Percentiles rank a stretch among this genome's conserved stretches.
Conservation (phyloP, 225 moss, liverwort and hornwort genomes). For the Anthoceros angustus region DNA sequence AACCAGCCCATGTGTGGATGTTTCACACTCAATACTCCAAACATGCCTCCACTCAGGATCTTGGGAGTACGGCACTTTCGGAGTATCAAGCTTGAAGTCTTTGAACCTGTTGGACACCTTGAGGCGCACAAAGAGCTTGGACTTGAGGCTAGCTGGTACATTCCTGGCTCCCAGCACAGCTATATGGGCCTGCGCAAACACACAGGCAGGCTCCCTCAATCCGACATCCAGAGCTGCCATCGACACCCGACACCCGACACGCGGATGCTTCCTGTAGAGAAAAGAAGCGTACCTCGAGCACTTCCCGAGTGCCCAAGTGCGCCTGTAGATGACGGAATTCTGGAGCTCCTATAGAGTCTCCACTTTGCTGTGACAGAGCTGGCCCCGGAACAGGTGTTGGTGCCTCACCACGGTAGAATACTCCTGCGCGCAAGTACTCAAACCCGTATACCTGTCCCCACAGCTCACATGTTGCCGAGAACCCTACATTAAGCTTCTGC, state of each 20-base stretch:
- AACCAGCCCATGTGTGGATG: conserved; percentile 4
- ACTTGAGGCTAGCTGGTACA: conserved; percentile 1
- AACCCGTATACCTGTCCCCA: conserved; percentile 9
- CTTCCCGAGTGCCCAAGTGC: background rate
- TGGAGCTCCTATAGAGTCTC: background rate
- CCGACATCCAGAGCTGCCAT: too few species aligned
- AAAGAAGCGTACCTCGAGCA: background rate
- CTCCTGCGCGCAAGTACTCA: conserved; percentile 8
- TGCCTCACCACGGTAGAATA: conserved; percentile 4
- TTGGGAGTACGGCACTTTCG: conserved; percentile 2
- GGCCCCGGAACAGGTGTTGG: conserved; percentile 3
- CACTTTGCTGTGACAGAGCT: too few species aligned
- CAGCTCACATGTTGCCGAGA: conserved; percentile 8
- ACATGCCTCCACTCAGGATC: conserved; percentile 10
- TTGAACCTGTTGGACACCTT: conserved; percentile 8
- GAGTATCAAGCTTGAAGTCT: conserved; percentile 6
- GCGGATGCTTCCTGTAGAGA: background rate
- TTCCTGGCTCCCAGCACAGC: conserved; percentile 10
- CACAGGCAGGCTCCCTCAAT: background rate
- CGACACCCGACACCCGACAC: too few species aligned
- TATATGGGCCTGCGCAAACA: background rate
- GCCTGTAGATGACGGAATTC: background rate
- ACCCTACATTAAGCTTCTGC: too few species aligned
- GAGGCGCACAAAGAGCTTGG: conserved; percentile 9
- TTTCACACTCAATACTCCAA: conserved; percentile 5